Evolutionary conservation across 2,329 filamentous ascomycete species (phyloP), one percentile per base, ranked within the genome.

Genomic region (Ophiostoma ips): DNA sequence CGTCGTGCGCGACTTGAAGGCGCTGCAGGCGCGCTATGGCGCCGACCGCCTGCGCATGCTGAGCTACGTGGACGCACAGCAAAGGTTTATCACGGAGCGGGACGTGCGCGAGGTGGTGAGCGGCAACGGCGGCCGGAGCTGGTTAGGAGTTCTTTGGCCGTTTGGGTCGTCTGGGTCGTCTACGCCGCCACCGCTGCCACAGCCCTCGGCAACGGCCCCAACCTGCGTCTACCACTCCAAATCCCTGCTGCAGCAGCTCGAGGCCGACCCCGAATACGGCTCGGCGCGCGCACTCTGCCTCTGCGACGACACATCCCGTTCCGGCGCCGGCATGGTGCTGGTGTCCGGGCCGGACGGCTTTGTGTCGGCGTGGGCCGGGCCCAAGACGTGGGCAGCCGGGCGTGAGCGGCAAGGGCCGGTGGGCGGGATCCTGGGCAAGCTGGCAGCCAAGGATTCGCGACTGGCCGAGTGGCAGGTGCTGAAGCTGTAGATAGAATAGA

Each of bases 321-420:
- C 48, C 1, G 18, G 46, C 3, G 33, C 48, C 24, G 81, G 80
- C 53, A 63, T 95, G 18, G 69, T 95, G n/a, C 71, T 95, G 50
- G 77, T 96, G 1, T 94, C 88, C 1, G 92, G 92, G 0, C 90
- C 92, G 0, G 87, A 94, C 49, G 90, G 92, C 0, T 96, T 96
- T 65, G 75, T 96, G 36, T 75, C 77, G 40, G 76, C 83, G 55
- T 86, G 84, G 66, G 87, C 87, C 2, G 90, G 92, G 1, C 71
- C 80, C 10, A 95, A 94, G 66, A 66, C 77, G 3, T 94, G 87
- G 84, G 68, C 72, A 11, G 73, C 75, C 28, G 87, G 87, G 0
- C 69, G 70, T 51, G 84, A 94, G 65, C 70, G 76, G 11, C 88
- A 95, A 60, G 89, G 89, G 0, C 72, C 76, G 0, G 66, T 95